Percentiles rank a stretch among this genome's conserved stretches.
These are phyloP conservation scores for Hypoxylon crocopeplum DNA, from an alignment of 495 filamentous ascomycete species.

Conservation along the genomic window DNA sequence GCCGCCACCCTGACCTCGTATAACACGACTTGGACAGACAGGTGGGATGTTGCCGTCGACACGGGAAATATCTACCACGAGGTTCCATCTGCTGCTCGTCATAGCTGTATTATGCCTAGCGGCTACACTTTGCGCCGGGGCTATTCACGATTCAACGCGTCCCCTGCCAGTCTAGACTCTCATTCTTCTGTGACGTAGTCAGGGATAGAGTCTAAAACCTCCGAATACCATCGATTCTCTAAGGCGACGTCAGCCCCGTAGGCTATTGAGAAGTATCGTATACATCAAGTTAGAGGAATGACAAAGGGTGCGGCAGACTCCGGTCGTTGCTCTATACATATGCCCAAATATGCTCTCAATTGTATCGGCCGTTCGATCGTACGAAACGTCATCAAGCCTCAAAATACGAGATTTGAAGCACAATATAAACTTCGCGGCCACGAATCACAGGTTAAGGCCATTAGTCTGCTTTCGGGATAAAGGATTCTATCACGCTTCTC, in stretches of 20 bases:
- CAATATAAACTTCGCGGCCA: conserved; percentile 32
- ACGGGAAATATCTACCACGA: conserved; percentile 23
- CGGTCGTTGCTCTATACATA: not conserved
- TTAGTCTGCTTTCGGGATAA: conserved; percentile 9
- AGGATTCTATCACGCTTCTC: conserved; percentile 18
- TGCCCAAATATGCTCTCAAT: not conserved
- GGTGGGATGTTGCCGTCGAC: conserved; percentile 15
- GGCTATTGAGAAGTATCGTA: not conserved
- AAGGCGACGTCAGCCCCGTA: conserved; percentile 10
- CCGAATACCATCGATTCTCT: conserved; percentile 27
- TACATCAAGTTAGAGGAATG: too few species aligned
- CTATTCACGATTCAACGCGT: conserved; percentile 8
- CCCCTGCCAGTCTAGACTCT: conserved; percentile 13
- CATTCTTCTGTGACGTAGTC: conserved; percentile 26
- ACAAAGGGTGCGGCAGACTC: not conserved
- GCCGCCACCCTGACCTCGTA: too few species aligned
- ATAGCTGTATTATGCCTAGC: conserved; percentile 20
- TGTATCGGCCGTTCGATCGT: conserved; percentile 27
- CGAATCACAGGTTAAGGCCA: conserved; percentile 24
- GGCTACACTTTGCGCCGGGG: conserved; percentile 6
- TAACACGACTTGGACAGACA: not conserved
- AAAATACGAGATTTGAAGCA: conserved; percentile 32
- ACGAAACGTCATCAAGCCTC: conserved; percentile 27
- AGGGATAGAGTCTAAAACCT: too few species aligned
- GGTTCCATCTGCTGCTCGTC: conserved; percentile 33